A percentile compares a stretch with the other conserved stretches of the same genome.
phyloP scores from a whole-genome alignment of 352 stramenopile species.

The Phytopythium montanum region DNA sequence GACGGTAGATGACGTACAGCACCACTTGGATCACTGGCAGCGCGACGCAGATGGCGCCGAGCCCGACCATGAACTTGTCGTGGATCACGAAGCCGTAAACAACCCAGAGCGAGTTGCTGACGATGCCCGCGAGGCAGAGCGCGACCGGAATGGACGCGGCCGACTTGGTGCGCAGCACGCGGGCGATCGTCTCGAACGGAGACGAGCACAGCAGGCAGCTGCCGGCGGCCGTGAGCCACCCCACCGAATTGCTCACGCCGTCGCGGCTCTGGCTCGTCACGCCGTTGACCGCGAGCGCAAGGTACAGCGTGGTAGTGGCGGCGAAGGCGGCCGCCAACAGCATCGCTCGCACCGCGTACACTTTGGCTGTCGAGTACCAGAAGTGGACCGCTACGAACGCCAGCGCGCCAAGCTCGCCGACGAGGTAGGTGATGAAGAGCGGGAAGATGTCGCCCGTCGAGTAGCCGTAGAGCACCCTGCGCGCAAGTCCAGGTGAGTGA shows the following conservation, averaged over 20 bases:
- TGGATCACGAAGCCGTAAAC: constrained; percentile 20
- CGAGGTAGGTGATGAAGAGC: constrained; percentile 4
- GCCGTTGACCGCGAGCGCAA: constrained; percentile 12
- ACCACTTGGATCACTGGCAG: constrained; percentile 30
- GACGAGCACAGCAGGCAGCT: constrained; percentile 25
- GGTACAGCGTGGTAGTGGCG: constrained; percentile 10
- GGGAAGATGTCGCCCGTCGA: constrained; percentile 34
- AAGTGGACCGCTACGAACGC: background rate
- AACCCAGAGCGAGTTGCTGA: constrained; percentile 33
- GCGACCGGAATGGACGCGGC: constrained; percentile 31
- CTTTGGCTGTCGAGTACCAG: background rate
- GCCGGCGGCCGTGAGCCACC: constrained; percentile 8
- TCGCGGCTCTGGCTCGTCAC: constrained; percentile 11
- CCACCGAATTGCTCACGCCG: constrained; percentile 10
- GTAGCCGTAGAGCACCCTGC: constrained; percentile 36
- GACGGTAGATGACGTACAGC: constrained; percentile 30
- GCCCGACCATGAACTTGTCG: constrained; percentile 32
- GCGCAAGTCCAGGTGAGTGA: background rate
- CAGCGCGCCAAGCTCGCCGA: constrained; percentile 10
- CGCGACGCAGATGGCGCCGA: constrained; percentile 26
- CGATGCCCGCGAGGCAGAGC: constrained; percentile 17
- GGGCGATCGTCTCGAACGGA: constrained; percentile 13
- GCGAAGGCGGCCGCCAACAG: background rate
- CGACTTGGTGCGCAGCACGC: constrained; percentile 19
- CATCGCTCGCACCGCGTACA: background rate